Evolutionary conservation across 495 filamentous ascomycete species (phyloP).

Genomic region (Rostrohypoxylon terebratum): DNA sequence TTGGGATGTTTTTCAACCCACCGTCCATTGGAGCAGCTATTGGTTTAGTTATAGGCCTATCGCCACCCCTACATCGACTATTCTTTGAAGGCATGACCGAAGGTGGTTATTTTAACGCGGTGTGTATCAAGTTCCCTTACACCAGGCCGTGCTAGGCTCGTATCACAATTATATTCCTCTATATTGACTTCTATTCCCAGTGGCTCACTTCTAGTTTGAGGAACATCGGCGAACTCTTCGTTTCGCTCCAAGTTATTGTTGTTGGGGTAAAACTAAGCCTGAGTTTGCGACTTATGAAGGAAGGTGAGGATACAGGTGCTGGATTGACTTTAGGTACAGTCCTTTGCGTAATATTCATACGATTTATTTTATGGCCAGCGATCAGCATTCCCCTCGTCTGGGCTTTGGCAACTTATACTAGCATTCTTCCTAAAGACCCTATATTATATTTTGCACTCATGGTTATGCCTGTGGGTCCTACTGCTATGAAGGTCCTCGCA

Average conservation of each 20-base stretch:
- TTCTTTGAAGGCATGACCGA: slow-evolving; percentile 73
- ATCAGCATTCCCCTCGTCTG: slow-evolving; percentile 71
- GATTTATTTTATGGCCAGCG: slow-evolving; percentile 76
- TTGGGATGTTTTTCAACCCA: slow-evolving; percentile 67
- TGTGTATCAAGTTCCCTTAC: slow-evolving; percentile 23
- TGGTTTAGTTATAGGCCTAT: slow-evolving; percentile 71
- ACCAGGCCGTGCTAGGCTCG: not conserved
- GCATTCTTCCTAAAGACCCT: slow-evolving; percentile 69
- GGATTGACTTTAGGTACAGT: slow-evolving; percentile 64
- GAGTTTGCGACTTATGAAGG: slow-evolving; percentile 64
- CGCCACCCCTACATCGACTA: slow-evolving; percentile 69
- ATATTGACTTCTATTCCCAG: slow-evolving; percentile 65
- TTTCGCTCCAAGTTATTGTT: slow-evolving; percentile 76
- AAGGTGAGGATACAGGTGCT: slow-evolving; percentile 46
- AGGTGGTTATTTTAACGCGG: slow-evolving; percentile 63
- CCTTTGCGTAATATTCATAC: slow-evolving; percentile 66
- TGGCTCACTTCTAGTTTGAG: slow-evolving; percentile 76
- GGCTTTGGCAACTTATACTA: slow-evolving; percentile 68
- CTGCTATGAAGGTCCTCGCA: slow-evolving; percentile 75
- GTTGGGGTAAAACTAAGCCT: slow-evolving; percentile 76
- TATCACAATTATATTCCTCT: no score
- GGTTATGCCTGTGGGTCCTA: slow-evolving; percentile 80
- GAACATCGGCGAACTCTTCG: slow-evolving; percentile 77
- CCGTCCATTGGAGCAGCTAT: slow-evolving; percentile 73
- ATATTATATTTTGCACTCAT: slow-evolving; percentile 83